These are phyloP conservation scores for Chalaropsis thielavioides DNA, from an alignment of 2,329 filamentous ascomycete species.

Conservation along the genomic window DNA sequence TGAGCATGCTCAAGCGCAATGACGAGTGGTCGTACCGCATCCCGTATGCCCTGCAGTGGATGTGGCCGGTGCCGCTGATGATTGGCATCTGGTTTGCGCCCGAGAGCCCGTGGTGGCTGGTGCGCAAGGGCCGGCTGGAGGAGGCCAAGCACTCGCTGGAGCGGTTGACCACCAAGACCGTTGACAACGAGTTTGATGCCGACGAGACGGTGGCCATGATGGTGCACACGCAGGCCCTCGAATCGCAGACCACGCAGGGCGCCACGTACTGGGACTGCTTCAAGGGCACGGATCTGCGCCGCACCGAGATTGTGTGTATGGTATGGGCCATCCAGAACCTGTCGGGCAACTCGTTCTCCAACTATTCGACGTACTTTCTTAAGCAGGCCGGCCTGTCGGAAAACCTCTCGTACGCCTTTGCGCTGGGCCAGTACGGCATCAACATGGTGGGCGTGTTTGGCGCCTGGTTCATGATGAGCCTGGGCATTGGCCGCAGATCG, in stretches of 20 bases:
- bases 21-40: constrained; percentile 58
- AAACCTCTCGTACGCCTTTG: constrained; percentile 41
- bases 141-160: constrained; percentile 53
- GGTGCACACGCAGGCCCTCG: constrained; percentile 72
- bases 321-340: constrained; percentile 50
- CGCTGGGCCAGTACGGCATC: constrained; percentile 51
- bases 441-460: constrained; percentile 72
- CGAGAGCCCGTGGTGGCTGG: constrained; percentile 63
- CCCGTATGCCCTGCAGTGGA: constrained; percentile 62
- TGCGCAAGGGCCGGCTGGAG: constrained; percentile 47
- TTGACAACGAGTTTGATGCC: constrained; percentile 58
- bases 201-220: constrained; percentile 87
- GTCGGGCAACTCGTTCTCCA: constrained; percentile 49
- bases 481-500: constrained; percentile 58
- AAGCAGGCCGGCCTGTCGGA: constrained; percentile 42
- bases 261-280: constrained; percentile 73
- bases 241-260: constrained; percentile 59
- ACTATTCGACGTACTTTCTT: constrained; percentile 51
- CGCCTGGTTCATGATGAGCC: constrained; percentile 65
- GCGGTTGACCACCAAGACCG: constrained; percentile 47
- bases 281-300: constrained; percentile 58
- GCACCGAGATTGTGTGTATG: constrained; percentile 58
- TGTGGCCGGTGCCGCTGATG: constrained; percentile 56
- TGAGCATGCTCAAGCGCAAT: constrained; percentile 47
- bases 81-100: constrained; percentile 54